Evolutionary conservation across 2,329 filamentous ascomycete genomes (phyloP), one percentile per base, ranked within the genome.

Genomic region (Paecilomyces variotii): DNA sequence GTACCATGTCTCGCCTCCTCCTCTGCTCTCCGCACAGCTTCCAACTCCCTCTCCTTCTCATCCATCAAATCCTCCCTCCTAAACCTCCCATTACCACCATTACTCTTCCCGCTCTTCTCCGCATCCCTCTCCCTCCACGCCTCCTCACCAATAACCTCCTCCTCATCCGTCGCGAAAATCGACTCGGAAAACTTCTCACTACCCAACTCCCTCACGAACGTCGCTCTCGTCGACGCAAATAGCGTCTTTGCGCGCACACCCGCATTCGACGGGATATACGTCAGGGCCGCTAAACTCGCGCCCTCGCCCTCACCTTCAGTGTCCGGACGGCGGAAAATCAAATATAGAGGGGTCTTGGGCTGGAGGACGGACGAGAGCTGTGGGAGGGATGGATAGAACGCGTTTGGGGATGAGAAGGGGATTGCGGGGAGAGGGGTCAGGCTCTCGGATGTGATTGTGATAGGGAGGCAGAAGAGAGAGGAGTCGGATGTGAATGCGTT

Each of bases 201-300:
- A 51, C 85, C 85, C 26, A 87, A 74, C 66, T 86, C 84, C 4
- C 84, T 75, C 14, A 80, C 77, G 12, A 87, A 74, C 1, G 84
- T 85, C 32, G 84, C 72, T 2, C 84, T 80, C 39, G 85, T 87
- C n/a, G 80, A 81, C 14, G 85, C 85, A 71, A 87, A 87, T 34
- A 87, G 79, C 70, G 83, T 87, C 73, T 87, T 87, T 60, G 84
- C 79, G 35, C 85, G 81, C 39, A 87, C 85, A 0, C 83, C 82
- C 4, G 85, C 84, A 53, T 83, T 75, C 60, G 84, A 83, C 6
- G 85, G 85, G 26, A 87, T 82, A 66, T 85, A 87, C 39, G 85
- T 86, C 30, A 87, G 70, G 2, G 84, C 83, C 45, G 82, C 74
- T 34, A 79, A 45, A 14, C 35, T 45, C n/a, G 35, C 19, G n/a